A percentile compares a stretch with the other conserved stretches of the same genome.
Evolutionary conservation across 768 basidiomycete species (phyloP).

Genomic region (Sistotremastrum niveocremeum): DNA sequence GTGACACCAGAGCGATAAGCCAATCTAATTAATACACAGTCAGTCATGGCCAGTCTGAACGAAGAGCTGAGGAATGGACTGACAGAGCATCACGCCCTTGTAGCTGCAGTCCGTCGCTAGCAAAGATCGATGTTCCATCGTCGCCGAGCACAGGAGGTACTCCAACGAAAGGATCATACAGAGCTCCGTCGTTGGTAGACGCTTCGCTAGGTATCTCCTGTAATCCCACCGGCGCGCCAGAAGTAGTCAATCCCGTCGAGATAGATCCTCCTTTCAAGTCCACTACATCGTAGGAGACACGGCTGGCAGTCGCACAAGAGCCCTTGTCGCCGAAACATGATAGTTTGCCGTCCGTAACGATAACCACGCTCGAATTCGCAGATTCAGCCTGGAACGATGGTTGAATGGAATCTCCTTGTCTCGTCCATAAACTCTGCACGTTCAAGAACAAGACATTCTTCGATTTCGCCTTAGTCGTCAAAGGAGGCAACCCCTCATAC

Average conservation of each 20-base stretch:
- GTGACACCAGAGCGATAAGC: conserved; percentile 61
- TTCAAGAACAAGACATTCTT: conserved; percentile 21
- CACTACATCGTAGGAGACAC: conserved; percentile 19
- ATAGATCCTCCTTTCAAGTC: conserved; percentile 64
- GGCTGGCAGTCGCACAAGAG: background rate
- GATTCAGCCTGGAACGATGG: conserved; percentile 1
- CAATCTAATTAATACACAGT: conserved; percentile 23
- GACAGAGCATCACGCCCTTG: conserved; percentile 22
- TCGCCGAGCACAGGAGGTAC: conserved; percentile 17
- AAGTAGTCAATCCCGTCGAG: conserved; percentile 55
- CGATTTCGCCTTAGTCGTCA: conserved; percentile 19
- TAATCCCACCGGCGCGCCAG: conserved; percentile 59
- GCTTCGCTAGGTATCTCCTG: conserved; percentile 54
- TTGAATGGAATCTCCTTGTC: background rate
- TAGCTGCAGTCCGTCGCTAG: conserved; percentile 33
- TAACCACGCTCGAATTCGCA: background rate
- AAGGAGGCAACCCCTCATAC: conserved; percentile 61
- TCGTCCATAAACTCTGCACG: conserved; percentile 14
- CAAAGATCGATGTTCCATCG: conserved; percentile 36
- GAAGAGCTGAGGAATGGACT: conserved; percentile 7
- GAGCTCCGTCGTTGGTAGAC: conserved; percentile 55
- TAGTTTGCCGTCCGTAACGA: background rate
- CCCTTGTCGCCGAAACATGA: background rate
- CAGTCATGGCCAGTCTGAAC: background rate
- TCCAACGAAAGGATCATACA: conserved; percentile 39